These are phyloP conservation scores for Oryza australiensis DNA, from an alignment of 176 grass and related monocot species.

Conservation along the genomic window DNA sequence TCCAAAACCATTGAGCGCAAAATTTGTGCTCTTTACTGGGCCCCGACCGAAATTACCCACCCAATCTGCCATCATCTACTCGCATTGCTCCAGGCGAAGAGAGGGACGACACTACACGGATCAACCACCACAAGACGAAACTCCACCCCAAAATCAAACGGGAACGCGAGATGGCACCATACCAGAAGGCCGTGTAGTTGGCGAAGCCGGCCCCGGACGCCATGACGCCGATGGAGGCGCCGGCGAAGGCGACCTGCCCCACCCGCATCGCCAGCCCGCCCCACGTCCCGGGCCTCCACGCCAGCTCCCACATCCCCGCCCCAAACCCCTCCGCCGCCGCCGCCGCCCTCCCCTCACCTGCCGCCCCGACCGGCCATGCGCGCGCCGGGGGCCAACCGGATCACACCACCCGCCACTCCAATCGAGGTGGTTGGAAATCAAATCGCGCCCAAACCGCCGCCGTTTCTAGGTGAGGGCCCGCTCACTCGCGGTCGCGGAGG, in stretches of 20 bases:
- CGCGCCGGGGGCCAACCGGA: background rate
- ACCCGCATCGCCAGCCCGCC: conserved; percentile 70
- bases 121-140: background rate
- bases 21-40: background rate
- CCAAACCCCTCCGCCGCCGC: background rate
- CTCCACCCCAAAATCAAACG: background rate
- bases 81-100: conserved; percentile 19
- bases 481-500: background rate
- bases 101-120: background rate
- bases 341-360: conserved; percentile 21
- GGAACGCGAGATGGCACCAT: background rate
- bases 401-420: background rate
- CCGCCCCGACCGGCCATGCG: conserved; percentile 17
- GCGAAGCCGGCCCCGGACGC: conserved; percentile 66
- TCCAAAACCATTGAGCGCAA: background rate
- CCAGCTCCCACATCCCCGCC: conserved; percentile 55
- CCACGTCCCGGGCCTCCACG: conserved; percentile 86
- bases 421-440: background rate
- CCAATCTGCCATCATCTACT: background rate
- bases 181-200: conserved; percentile 96
- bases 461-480: background rate
- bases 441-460: background rate
- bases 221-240: conserved; percentile 75
- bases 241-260: conserved; percentile 76
- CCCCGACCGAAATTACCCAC: background rate